phyloP scores from a whole-genome alignment of 2,329 filamentous ascomycete genomes.

The Scedosporium boydii region DNA sequence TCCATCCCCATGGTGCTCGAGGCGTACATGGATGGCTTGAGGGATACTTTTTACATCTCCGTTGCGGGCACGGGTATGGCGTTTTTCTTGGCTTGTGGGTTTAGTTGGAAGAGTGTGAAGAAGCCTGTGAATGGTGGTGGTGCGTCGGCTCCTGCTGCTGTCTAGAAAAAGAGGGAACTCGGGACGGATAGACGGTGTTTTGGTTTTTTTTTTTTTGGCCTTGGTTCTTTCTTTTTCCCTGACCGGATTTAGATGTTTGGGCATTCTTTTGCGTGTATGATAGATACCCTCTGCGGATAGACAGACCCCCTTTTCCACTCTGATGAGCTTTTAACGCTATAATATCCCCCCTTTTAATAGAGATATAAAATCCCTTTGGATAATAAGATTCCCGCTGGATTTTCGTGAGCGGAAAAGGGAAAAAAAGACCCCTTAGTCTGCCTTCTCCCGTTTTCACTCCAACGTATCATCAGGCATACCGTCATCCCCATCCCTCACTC shows the following conservation, averaged over 20 bases:
- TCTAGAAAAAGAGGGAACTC: constrained; percentile 4
- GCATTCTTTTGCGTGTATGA: neutral
- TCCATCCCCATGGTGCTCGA: constrained; percentile 31
- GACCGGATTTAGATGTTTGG: neutral
- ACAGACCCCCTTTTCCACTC: neutral
- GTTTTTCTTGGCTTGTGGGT: constrained; percentile 31
- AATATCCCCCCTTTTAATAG: neutral
- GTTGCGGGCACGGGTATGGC: constrained; percentile 35
- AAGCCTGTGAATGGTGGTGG: constrained; percentile 22
- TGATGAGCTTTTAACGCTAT: neutral
- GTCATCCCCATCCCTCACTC: constrained; percentile 9
- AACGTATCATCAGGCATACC: constrained; percentile 30
- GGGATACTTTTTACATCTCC: constrained; percentile 42
- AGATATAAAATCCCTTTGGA: neutral
- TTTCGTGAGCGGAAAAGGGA: neutral
- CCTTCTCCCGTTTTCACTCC: constrained; percentile 11
- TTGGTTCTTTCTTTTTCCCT: neutral
- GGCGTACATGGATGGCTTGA: constrained; percentile 40
- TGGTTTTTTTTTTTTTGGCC: neutral
- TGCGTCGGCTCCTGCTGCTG: constrained; percentile 15
- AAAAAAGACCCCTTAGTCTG: neutral
- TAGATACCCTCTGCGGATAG: neutral
- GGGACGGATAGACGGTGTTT: neutral
- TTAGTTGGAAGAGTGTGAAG: constrained; percentile 47
- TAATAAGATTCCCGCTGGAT: neutral